These are phyloP conservation scores for Globisporangium irregulare DNA, from an alignment of 352 stramenopile genomes.

Conservation along the genomic window DNA sequence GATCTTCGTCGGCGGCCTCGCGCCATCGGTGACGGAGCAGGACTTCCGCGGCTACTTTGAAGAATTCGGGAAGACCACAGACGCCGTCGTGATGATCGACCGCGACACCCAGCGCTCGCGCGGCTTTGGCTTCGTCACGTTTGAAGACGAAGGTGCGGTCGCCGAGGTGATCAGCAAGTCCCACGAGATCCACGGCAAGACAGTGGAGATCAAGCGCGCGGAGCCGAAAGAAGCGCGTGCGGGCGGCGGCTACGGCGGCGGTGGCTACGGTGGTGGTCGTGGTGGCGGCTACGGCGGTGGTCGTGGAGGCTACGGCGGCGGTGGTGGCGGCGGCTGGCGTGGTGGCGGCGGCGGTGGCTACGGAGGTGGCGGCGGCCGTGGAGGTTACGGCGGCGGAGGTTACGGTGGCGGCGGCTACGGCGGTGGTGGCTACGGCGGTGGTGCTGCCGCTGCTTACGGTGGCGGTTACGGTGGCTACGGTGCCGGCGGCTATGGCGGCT, in stretches of 20 bases:
- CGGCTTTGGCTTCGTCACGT: constrained; percentile 93
- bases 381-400: constrained; percentile 27
- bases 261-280: constrained; percentile 18
- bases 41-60: constrained; percentile 92
- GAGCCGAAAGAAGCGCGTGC: constrained; percentile 73
- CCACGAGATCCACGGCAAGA: constrained; percentile 91
- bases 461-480: constrained; percentile 31
- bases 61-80: constrained; percentile 87
- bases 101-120: constrained; percentile 88
- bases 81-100: constrained; percentile 93
- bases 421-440: constrained; percentile 30
- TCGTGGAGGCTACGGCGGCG: constrained; percentile 27
- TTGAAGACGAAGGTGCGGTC: constrained; percentile 87
- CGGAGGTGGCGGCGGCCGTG: constrained; percentile 16
- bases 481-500: constrained; percentile 24
- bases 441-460: constrained; percentile 17
- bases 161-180: constrained; percentile 86
- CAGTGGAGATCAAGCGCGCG: constrained; percentile 87
- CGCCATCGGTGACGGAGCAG: constrained; percentile 81
- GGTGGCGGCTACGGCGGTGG: constrained; percentile 18
- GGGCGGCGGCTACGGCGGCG: constrained; percentile 27
- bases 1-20: constrained; percentile 91
- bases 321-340: constrained; percentile 23
- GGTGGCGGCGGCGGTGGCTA: constrained; percentile 26
- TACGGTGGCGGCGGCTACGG: constrained; percentile 28